Percentiles rank a stretch among this genome's conserved stretches.
Evolutionary conservation across 768 basidiomycete species (phyloP).

Genomic region (Suillus ampliporus): DNA sequence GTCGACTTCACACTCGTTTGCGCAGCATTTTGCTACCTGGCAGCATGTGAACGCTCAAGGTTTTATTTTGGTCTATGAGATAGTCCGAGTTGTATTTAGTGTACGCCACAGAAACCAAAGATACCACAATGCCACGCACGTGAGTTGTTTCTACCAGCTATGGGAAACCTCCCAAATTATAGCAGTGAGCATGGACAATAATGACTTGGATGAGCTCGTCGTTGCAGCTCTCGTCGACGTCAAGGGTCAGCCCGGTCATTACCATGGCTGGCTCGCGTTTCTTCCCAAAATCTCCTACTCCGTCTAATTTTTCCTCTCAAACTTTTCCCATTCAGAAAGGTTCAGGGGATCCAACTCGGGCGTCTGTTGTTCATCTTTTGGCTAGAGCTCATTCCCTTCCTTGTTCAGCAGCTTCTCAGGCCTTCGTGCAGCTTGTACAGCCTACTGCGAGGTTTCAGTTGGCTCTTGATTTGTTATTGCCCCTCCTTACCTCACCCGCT

Average conservation of each 20-base stretch:
- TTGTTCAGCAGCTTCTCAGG: slow-evolving; percentile 78
- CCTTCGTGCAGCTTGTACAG: slow-evolving; percentile 77
- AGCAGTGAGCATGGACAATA: slow-evolving; percentile 34
- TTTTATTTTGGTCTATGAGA: slow-evolving; percentile 1
- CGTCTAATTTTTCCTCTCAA: slow-evolving; percentile 42
- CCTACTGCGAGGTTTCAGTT: slow-evolving; percentile 81
- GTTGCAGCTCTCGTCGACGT: slow-evolving; percentile 37
- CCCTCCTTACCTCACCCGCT: slow-evolving; percentile 61
- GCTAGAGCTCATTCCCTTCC: slow-evolving; percentile 69
- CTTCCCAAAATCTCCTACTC: slow-evolving; percentile 36
- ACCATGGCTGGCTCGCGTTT: slow-evolving; percentile 38
- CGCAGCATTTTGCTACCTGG: slow-evolving; percentile 10
- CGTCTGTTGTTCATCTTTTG: slow-evolving; percentile 72
- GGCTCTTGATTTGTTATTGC: slow-evolving; percentile 81
- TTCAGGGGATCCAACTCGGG: slow-evolving; percentile 52
- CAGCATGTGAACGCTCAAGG: slow-evolving; percentile 4
- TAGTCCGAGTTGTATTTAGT: background rate
- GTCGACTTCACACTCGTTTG: slow-evolving; percentile 8
- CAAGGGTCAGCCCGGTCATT: slow-evolving; percentile 34
- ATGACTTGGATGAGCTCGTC: slow-evolving; percentile 38
- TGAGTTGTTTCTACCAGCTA: background rate
- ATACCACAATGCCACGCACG: slow-evolving; percentile 19
- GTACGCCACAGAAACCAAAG: slow-evolving; percentile 31
- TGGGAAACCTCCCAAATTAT: background rate
- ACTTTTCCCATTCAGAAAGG: slow-evolving; percentile 35